Conservation (phyloP, 148 eudicot species). For the Amaranthus cruentus region DNA sequence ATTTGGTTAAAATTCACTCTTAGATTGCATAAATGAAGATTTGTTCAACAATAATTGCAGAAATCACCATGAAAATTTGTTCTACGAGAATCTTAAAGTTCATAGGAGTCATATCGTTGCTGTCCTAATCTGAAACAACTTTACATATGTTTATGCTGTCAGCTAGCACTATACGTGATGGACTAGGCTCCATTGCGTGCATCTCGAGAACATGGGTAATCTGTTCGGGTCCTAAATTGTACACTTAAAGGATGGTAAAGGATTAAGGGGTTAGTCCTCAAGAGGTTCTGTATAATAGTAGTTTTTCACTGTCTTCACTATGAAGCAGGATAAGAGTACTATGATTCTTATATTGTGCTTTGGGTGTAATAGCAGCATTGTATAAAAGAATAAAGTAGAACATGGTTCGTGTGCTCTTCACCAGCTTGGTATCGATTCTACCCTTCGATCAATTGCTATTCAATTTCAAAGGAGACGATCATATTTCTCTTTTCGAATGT, state of each 20-base stretch:
- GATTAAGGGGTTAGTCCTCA: not conserved
- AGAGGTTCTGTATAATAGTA: not conserved
- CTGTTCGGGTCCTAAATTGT: not conserved
- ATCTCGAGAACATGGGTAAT: not conserved
- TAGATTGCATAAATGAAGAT: no score
- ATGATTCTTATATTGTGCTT: constrained; percentile 23
- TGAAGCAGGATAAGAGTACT: constrained; percentile 10
- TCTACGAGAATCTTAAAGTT: constrained; percentile 10
- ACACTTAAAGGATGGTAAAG: not conserved
- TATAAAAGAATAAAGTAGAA: not conserved
- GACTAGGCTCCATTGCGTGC: not conserved
- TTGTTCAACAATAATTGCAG: not conserved
- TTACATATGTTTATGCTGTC: constrained; percentile 22
- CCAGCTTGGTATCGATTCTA: constrained; percentile 44
- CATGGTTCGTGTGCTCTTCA: constrained; percentile 44
- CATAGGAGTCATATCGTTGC: constrained; percentile 13
- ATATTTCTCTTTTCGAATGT: not conserved
- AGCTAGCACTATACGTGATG: not conserved
- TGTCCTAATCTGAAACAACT: constrained; percentile 16
- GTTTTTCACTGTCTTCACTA: not conserved
- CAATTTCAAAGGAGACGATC: constrained; percentile 25
- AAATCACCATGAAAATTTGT: not conserved
- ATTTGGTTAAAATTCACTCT: no score
- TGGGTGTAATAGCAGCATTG: constrained; percentile 1
- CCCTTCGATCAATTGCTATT: constrained; percentile 28